Evolutionary conservation across 2,329 filamentous ascomycete genomes (phyloP).

Genomic region (Claviceps pusilla): DNA sequence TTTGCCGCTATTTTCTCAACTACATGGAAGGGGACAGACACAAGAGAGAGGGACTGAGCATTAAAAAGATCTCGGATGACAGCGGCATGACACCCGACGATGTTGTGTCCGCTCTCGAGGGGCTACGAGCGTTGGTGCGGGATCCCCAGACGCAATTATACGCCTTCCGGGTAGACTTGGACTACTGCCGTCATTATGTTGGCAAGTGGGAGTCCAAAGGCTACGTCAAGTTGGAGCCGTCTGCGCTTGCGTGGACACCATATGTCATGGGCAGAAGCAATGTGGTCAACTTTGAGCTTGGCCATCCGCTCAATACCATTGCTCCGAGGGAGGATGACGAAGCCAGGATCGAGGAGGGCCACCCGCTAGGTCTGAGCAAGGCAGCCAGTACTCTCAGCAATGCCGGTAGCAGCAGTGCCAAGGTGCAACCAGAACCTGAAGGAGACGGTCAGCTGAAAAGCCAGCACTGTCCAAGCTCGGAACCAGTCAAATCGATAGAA

Average conservation of each 20-base stretch:
- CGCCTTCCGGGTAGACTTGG: slow-evolving; percentile 71
- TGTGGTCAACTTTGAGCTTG: slow-evolving; percentile 68
- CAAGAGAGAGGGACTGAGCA: slow-evolving; percentile 37
- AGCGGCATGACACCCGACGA: slow-evolving; percentile 95
- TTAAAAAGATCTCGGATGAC: slow-evolving; percentile 62
- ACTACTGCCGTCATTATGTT: slow-evolving; percentile 77
- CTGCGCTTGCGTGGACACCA: slow-evolving; percentile 81
- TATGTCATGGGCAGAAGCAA: slow-evolving; percentile 89
- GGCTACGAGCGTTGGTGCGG: slow-evolving; percentile 71
- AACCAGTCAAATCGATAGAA: slow-evolving; percentile 18
- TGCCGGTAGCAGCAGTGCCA: slow-evolving; percentile 5
- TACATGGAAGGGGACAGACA: slow-evolving; percentile 15
- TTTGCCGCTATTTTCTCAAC: slow-evolving; percentile 70
- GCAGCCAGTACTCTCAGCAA: slow-evolving; percentile 3
- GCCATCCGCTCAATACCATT: slow-evolving; percentile 67
- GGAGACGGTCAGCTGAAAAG: not conserved
- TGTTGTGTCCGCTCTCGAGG: slow-evolving; percentile 85
- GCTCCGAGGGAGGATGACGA: slow-evolving; percentile 70
- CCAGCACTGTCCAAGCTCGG: slow-evolving; percentile 9
- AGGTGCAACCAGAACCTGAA: slow-evolving; percentile 3
- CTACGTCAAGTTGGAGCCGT: slow-evolving; percentile 70
- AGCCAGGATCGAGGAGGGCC: slow-evolving; percentile 21
- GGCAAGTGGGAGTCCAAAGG: slow-evolving; percentile 78
- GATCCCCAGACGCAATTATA: slow-evolving; percentile 82
- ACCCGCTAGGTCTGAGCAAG: not conserved